Evolutionary conservation across 306 rosid genomes (phyloP), one percentile per base, ranked within the genome.

Genomic region (Trichosanthes truncata): DNA sequence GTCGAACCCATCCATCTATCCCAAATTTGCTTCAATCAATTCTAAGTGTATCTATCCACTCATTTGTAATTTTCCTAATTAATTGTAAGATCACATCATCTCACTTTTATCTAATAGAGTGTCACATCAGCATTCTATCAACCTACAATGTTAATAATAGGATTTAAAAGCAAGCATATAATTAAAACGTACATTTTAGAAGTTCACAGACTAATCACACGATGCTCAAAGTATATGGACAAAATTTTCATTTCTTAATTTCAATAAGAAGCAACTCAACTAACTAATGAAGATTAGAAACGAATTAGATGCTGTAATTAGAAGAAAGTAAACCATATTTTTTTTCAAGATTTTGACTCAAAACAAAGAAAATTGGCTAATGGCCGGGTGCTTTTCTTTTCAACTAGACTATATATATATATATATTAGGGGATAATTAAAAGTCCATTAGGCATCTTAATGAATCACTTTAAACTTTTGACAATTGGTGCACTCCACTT

Each of bases 381-480:
- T 43, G 71, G n/a, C n/a, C n/a, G 35, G 76, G 38, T 21, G 56
- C 56, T 71, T 71, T 41, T 7, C 15, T 13, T 66, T 40, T 72
- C 14, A 5, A 12, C 38, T 46, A 25, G 11, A 72, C 43, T n/a
- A 69, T 23, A 69, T 63, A 41, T 41, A 41, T 68, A 8, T 8
- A 20, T 4, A 14, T 4, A 40, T 71, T 72, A 72, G 77, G 55
- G 77, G 45, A 43, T 72, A 72, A 72, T 48, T 65, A 65, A 65
- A 65, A 5, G 45, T 17, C 17, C 13, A 65, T 65, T 65, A 65
- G 40, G 72, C 72, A 65, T 65, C 25, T 65, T 65, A 43, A 40
- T 69, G 31, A 69, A 46, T 69, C 76, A 69, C 76, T 69, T 69
- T 66, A 43, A 23, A 4, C 55, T 69, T 69, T 69, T 69, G 76